A percentile compares a stretch with the other conserved stretches of the same genome.
phyloP scores from a whole-genome alignment of 805 yeast genomes.

The Nakazawaea anatomiae region DNA sequence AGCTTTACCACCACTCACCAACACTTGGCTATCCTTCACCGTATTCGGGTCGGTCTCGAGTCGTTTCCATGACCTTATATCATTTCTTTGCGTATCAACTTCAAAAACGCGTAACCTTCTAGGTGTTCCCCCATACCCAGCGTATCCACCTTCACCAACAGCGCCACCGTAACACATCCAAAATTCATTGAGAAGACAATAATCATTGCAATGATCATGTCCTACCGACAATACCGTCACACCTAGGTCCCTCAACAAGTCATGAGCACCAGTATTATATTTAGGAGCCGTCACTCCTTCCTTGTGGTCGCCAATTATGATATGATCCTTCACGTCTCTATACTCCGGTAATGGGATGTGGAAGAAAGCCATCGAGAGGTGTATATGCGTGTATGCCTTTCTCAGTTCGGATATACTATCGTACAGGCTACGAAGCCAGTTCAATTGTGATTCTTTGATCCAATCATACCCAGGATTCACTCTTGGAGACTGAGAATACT shows the following conservation, averaged over 20 bases:
- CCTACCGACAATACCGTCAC: conserved; percentile 79
- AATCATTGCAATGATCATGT: conserved; percentile 95
- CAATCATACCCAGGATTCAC: conserved; percentile 77
- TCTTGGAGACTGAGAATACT: conserved; percentile 62
- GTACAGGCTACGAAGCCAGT: conserved; percentile 39
- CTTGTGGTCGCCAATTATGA: conserved; percentile 53
- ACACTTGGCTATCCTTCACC: conserved; percentile 42
- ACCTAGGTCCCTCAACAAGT: conserved; percentile 54
- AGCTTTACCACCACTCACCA: conserved; percentile 37
- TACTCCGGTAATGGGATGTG: conserved; percentile 94
- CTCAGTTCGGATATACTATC: conserved; percentile 22
- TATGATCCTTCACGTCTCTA: conserved; percentile 35
- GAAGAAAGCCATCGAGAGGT: conserved; percentile 81
- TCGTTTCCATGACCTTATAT: conserved; percentile 68
- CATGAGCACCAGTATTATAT: conserved; percentile 61
- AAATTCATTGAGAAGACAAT: conserved; percentile 60
- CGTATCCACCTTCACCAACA: conserved; percentile 93
- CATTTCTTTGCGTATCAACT: conserved; percentile 42
- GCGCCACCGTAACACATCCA: conserved; percentile 97
- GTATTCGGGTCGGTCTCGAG: conserved; percentile 48
- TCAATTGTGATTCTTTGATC: conserved; percentile 66
- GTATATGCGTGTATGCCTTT: conserved; percentile 32
- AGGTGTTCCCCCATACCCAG: conserved; percentile 84
- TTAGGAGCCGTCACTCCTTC: conserved; percentile 81
- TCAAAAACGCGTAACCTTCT: conserved; percentile 74